Evolutionary conservation across 257 asterid species (phyloP).

Genomic region (Parsonsia alboflavescens): DNA sequence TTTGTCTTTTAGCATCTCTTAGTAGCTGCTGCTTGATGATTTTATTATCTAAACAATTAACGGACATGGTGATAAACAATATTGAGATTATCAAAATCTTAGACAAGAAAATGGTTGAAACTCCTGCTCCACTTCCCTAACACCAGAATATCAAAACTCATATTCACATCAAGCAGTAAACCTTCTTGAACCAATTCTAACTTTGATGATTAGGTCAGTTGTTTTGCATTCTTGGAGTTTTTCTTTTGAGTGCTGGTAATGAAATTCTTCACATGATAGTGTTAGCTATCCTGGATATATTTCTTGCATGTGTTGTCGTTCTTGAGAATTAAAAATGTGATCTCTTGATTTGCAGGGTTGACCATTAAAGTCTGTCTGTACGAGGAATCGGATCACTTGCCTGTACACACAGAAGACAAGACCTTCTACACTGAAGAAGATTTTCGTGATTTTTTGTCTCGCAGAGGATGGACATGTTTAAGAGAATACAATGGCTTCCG

Average conservation of each 20-base stretch:
- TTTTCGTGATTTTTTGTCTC: slow-evolving; percentile 52
- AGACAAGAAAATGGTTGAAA: background rate
- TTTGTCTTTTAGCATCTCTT: background rate
- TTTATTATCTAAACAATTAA: background rate
- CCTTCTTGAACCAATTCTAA: background rate
- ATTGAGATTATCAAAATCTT: background rate
- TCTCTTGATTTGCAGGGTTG: slow-evolving; percentile 40
- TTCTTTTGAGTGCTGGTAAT: background rate
- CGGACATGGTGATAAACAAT: background rate
- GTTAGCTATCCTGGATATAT: background rate
- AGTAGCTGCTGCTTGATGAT: background rate
- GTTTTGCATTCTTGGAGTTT: background rate
- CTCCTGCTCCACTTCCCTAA: background rate
- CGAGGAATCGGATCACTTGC: slow-evolving; percentile 54
- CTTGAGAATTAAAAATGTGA: background rate
- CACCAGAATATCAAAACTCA: background rate
- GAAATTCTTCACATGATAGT: background rate
- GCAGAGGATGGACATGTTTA: slow-evolving; percentile 69
- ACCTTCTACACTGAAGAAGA: slow-evolving; percentile 67
- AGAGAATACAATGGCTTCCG: slow-evolving; percentile 62
- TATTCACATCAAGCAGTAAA: background rate
- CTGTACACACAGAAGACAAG: slow-evolving; percentile 59
- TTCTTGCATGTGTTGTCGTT: background rate
- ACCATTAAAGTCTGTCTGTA: slow-evolving; percentile 54
- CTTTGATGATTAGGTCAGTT: background rate